Conservation (phyloP, 2,329 filamentous ascomycete species). For the Xylariaceae sp. region DNA sequence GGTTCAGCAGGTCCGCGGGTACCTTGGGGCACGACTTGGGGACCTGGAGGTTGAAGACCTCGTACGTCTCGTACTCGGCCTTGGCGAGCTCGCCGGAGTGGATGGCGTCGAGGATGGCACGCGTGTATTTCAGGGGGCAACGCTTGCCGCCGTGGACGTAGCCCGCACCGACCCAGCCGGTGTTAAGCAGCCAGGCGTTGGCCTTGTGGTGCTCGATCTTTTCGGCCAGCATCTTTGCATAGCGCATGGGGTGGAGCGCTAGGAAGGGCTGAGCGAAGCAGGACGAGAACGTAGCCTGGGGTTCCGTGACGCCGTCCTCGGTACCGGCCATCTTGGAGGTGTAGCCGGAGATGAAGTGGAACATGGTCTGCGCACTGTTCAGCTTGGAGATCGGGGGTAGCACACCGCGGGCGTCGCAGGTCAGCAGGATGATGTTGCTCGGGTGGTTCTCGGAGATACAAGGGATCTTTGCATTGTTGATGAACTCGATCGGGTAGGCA, state of each 20-base stretch:
- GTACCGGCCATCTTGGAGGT: conserved; percentile 99
- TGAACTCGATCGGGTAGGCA: conserved; percentile 99
- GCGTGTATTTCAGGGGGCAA: conserved; percentile 97
- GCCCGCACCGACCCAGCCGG: conserved; percentile 72
- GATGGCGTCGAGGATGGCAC: conserved; percentile 96
- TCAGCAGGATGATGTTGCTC: conserved; percentile 95
- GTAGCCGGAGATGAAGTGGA: conserved; percentile 99
- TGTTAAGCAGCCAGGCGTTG: conserved; percentile 90
- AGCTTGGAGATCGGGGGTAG: conserved; percentile 98
- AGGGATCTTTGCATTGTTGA: conserved; percentile 97
- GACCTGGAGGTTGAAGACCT: conserved; percentile 94
- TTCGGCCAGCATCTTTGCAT: conserved; percentile 96
- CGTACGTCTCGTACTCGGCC: conserved; percentile 90
- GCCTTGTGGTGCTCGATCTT: conserved; percentile 95
- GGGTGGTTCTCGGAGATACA: conserved; percentile 85
- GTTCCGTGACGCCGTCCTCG: conserved; percentile 93
- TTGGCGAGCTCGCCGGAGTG: conserved; percentile 95
- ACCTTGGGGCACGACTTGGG: conserved; percentile 87
- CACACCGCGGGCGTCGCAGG: conserved; percentile 95
- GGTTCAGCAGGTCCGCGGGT: conserved; percentile 89
- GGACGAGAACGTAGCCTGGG: conserved; percentile 96
- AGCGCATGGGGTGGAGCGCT: conserved; percentile 97
- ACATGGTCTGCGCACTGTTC: conserved; percentile 93
- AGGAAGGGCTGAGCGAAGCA: conserved; percentile 99
- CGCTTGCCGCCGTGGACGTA: conserved; percentile 91